Evolutionary conservation across 306 rosid species (phyloP).

Genomic region (Castanospermum australe): DNA sequence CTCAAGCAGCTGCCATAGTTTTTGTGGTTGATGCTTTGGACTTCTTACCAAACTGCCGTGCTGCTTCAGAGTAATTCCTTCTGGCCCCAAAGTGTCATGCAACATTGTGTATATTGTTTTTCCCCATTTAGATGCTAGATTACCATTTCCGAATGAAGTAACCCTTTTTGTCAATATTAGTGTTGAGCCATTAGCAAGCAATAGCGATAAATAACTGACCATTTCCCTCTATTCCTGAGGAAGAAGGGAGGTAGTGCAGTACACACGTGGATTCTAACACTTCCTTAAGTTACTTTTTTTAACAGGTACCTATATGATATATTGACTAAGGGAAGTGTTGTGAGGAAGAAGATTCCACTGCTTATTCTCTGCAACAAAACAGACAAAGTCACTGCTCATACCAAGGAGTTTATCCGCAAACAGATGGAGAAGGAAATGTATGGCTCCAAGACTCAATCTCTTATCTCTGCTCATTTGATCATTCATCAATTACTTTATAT

Average conservation of each 20-base stretch:
- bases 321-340: slow-evolving; percentile 76
- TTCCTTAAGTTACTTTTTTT: not conserved
- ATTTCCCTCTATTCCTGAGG: not conserved
- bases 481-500: not conserved
- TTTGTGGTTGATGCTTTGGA: slow-evolving; percentile 81
- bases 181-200: not conserved
- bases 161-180: not conserved
- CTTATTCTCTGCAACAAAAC: slow-evolving; percentile 78
- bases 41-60: slow-evolving; percentile 68
- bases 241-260: not conserved
- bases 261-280: not conserved
- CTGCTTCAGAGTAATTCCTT: slow-evolving; percentile 77
- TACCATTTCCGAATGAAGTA: not conserved
- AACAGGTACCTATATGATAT: slow-evolving; percentile 76
- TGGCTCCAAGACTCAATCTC: slow-evolving; percentile 21
- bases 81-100: not conserved
- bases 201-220: not conserved
- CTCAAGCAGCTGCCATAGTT: slow-evolving; percentile 70
- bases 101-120: not conserved
- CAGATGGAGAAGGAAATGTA: slow-evolving; percentile 87
- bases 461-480: not conserved
- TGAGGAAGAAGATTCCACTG: slow-evolving; percentile 73
- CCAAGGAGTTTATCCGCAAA: slow-evolving; percentile 71
- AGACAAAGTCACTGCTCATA: slow-evolving; percentile 83
- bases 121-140: not conserved